Base-by-base conservation (phyloP, 2,329 filamentous ascomycete genomes). In the Claviceps sp. region DNA sequence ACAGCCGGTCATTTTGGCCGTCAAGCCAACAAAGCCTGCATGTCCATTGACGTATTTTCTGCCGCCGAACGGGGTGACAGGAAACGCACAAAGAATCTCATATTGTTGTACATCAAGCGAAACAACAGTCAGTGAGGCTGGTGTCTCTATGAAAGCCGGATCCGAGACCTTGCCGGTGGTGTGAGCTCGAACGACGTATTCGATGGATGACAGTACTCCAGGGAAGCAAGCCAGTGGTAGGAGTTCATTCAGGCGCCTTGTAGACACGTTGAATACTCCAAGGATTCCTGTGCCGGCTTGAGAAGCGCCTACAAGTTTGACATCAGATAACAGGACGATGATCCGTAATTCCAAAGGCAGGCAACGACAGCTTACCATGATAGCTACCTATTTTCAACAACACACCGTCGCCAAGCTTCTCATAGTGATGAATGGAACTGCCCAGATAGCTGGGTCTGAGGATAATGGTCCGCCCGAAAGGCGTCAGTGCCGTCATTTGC, bases 1-100 rank as follows among this genome's bases (percentile, higher is more conserved):
- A 1, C 84, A 81, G 0, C 89, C 91, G 0, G 89, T 89, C 87
- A 97, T 95, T 67, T 96, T 95, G 2, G 79, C 85, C 3, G 95
- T 57, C 2, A 97, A 71, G 0, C 91, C 91, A 1, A 97, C 67
- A 17, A 85, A 82, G 0, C 87, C 82, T 1, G 90, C 72, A 44
- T 69, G 69, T 0, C 84, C 70, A 5, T 57, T 48, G 1, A 56
- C 57, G 38, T 59, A 55, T 22, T 59, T 60, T 19, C 64, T 56
- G n/a, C 69, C 70, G 1, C 70, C 65, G 56, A 91, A 82, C 0
- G 72, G 65, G 1, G 74, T 73, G 2, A 89, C 66, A 0, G 86
- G 84, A 56, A 84, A 86, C 0, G 86, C 85, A 0, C 83, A 85
- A 8, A 95, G 72, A 50, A 96, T 87, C 48, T 96, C 90, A 73